Base-by-base conservation (phyloP, 1,284 basidiomycete species). In the Neolentinus lepideus region DNA sequence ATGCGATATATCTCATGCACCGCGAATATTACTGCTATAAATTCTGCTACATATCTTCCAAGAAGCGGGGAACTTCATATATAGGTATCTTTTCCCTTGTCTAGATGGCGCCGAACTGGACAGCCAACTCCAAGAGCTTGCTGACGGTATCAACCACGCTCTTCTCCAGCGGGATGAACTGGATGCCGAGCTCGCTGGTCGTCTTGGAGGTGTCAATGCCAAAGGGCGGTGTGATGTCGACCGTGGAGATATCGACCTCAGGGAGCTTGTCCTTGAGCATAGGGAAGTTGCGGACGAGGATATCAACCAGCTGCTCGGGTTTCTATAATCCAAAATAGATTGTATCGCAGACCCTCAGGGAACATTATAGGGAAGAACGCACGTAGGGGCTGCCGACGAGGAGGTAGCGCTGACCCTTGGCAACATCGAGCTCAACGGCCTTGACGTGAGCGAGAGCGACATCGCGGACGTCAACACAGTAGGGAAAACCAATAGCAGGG, bases 401-500 rank as follows among this genome's bases (percentile, higher is more conserved):
- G 60, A 75, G 68, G 63, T 74, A 80, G 1, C 80, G 68, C 59
- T 80, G 59, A 0, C 73, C 74, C 2, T 69, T 70, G 0, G 77
- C 78, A 26, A 72, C 69, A 2, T 67, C 62, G 1, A 68, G 61
- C 1, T 71, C 68, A 2, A 77, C 66, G 2, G 78, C 74, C 22
- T 66, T 66, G 33, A 79, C 67, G 59, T 81, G 78, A 0, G 73
- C 73, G 2, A 69, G 63, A 8, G 77, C 77, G 24, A 76, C 71
- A 55, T 75, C 71, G 14, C 73, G 66, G 1, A 79, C 77, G 57
- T 80, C 75, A n/a, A 78, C 74, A 67, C 74, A 56, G 31, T 21
- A 33, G 27, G 19, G 36, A 24, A 53, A 46, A 9, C 1, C 31
- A 4, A 8, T 27, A 27, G 53, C 22, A 24, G 47, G 51, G 2